Evolutionary conservation across 306 rosid genomes (phyloP), one percentile per base, ranked within the genome.

Genomic region (Cicer arietinum): DNA sequence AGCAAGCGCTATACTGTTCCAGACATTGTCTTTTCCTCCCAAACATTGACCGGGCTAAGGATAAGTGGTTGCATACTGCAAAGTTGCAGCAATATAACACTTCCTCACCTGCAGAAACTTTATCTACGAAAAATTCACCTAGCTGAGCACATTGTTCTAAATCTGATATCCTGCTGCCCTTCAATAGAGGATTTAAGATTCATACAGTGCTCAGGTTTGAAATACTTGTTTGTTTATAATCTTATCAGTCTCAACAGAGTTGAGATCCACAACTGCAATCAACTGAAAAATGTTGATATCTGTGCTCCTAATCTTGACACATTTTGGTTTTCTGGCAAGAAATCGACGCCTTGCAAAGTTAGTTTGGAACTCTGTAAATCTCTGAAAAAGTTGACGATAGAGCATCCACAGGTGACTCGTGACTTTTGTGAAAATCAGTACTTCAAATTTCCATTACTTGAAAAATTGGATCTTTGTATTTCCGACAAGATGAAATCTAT

Each of bases 131-230:
- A 82, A 43, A 2, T 80, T 54, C 7, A 17, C 6, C 48, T 73
- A 13, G 16, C 3, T 70, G 71, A 74, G 43, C n/a, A 10, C 51
- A 56, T 65, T 18, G 14, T 87, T 51, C 42, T 46, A 67, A 53
- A 46, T 48, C 52, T 89, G 73, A 74, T 82, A 53, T 78, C 85
- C 22, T 39, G 73, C 69, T 82, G 91, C 73, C 81, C 61, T 45
- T 74, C 66, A 18, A 77, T 89, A 76, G 81, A 78, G 76, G 90
- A 84, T 80, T 78, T 89, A 71, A 84, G 91, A 80, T 54, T 89
- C 46, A 76, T 87, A 66, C 60, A 65, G 16, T 87, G 91, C 80
- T 10, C 57, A 0, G 88, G 90, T 47, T 78, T 87, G 71, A 84
- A 74, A 12, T 8, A 30, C 41, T 59, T 85, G 70, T 40, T 22